Conservation (phyloP, 2,329 filamentous ascomycete species). For the Tolypocladium cylindrosporum region DNA sequence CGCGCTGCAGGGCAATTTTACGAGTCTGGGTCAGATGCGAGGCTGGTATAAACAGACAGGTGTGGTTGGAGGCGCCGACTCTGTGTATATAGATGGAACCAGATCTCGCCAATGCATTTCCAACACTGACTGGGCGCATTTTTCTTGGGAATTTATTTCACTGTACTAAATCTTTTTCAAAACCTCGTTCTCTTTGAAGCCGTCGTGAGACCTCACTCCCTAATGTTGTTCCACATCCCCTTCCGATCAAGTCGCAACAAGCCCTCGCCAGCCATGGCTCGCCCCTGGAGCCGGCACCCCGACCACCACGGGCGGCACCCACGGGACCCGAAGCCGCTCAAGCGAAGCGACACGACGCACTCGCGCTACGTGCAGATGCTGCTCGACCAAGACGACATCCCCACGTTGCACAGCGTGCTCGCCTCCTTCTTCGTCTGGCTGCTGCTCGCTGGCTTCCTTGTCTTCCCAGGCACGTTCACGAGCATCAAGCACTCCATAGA, state of each 20-base stretch:
- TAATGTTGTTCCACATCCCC: neutral
- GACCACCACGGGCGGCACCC: slow-evolving; percentile 3
- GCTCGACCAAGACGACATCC: slow-evolving; percentile 33
- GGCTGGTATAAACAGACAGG: neutral
- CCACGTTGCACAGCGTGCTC: slow-evolving; percentile 35
- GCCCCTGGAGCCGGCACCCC: slow-evolving; percentile 2
- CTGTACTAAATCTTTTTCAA: neutral
- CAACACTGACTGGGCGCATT: neutral
- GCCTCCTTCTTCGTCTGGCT: slow-evolving; percentile 31
- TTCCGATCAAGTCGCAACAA: neutral
- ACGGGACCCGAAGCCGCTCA: slow-evolving; percentile 5
- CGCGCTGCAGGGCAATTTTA: neutral
- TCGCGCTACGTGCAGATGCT: slow-evolving; percentile 36
- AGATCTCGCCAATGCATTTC: neutral
- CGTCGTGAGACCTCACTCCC: neutral
- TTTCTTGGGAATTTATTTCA: neutral
- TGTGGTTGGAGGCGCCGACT: neutral
- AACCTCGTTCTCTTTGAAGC: neutral
- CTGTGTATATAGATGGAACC: neutral
- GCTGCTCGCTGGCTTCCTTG: slow-evolving; percentile 40
- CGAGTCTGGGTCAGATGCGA: neutral
- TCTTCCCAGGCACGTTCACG: slow-evolving; percentile 42
- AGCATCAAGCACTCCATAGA: slow-evolving; percentile 20
- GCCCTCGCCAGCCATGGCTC: neutral
- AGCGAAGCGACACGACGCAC: slow-evolving; percentile 14